Conservation (phyloP, 2,329 filamentous ascomycete species). For the Colletotrichum euphorbiae region DNA sequence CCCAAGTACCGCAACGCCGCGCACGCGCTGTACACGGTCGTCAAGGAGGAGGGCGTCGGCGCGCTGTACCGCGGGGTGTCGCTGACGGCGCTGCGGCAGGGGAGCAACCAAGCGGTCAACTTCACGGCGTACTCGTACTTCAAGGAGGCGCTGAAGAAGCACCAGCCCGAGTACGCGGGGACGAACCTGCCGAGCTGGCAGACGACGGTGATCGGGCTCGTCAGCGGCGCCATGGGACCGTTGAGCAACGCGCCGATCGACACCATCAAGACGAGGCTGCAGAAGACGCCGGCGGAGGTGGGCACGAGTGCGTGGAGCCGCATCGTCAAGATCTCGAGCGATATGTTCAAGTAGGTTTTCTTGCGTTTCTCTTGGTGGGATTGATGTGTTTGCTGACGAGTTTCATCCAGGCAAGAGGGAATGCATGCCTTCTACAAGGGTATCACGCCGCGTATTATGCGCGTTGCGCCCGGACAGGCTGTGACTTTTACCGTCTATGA, state of each 20-base stretch:
- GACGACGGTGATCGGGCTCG: constrained; percentile 89
- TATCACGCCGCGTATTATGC: constrained; percentile 97
- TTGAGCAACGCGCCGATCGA: constrained; percentile 98
- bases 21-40: constrained; percentile 83
- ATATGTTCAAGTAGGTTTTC: constrained; percentile 80
- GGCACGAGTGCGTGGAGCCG: constrained; percentile 84
- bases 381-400: constrained; percentile 1
- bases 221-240: constrained; percentile 94
- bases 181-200: constrained; percentile 84
- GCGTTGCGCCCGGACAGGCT: constrained; percentile 94
- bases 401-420: constrained; percentile 80
- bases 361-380: too few species aligned
- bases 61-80: constrained; percentile 94
- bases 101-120: constrained; percentile 97
- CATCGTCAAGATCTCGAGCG: constrained; percentile 80
- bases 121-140: constrained; percentile 98
- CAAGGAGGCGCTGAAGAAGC: constrained; percentile 79
- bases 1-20: constrained; percentile 98
- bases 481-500: constrained; percentile 84
- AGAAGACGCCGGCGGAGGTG: constrained; percentile 85
- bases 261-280: constrained; percentile 97
- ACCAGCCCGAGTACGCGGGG: constrained; percentile 76
- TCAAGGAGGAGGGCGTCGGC: constrained; percentile 89
- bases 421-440: constrained; percentile 98
- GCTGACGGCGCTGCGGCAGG: constrained; percentile 92